Conservation (phyloP, 2,329 filamentous ascomycete genomes). For the Hypoxylon sp. region DNA sequence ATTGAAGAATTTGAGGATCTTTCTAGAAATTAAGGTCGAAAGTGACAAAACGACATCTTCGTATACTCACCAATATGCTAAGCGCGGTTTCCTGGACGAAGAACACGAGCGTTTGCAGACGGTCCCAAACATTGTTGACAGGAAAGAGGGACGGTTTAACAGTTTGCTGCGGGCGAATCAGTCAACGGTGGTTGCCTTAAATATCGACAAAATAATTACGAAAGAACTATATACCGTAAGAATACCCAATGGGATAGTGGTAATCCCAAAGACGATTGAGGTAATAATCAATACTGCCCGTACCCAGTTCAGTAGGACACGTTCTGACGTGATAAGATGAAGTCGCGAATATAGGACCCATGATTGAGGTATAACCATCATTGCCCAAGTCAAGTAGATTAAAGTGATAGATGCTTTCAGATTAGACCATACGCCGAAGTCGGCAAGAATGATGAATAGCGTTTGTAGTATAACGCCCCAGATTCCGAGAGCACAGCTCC, state of each 20-base stretch:
- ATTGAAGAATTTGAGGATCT: no score
- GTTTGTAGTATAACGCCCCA: conserved; percentile 54
- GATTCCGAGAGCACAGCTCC: conserved; percentile 51
- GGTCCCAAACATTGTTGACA: conserved; percentile 52
- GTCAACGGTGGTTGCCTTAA: neutral
- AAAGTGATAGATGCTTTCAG: conserved; percentile 48
- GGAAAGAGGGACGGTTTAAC: conserved; percentile 11
- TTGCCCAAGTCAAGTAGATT: conserved; percentile 53
- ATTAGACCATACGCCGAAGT: conserved; percentile 52
- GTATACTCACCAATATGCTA: conserved; percentile 36
- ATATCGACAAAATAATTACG: neutral
- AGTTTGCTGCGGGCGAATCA: conserved; percentile 48
- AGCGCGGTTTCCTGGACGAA: conserved; percentile 54
- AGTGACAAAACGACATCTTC: no score
- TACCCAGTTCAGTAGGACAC: conserved; percentile 46
- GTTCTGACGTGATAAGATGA: conserved; percentile 51
- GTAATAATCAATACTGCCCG: conserved; percentile 48
- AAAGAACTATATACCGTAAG: conserved; percentile 47
- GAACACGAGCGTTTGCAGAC: conserved; percentile 54
- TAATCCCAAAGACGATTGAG: conserved; percentile 51
- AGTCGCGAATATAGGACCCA: conserved; percentile 55
- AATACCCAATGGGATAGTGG: conserved; percentile 52
- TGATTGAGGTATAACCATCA: conserved; percentile 55
- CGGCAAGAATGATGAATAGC: conserved; percentile 54
- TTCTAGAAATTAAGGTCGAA: no score